Evolutionary conservation across 495 filamentous ascomycete species (phyloP).

Genomic region (Neurospora sp.): DNA sequence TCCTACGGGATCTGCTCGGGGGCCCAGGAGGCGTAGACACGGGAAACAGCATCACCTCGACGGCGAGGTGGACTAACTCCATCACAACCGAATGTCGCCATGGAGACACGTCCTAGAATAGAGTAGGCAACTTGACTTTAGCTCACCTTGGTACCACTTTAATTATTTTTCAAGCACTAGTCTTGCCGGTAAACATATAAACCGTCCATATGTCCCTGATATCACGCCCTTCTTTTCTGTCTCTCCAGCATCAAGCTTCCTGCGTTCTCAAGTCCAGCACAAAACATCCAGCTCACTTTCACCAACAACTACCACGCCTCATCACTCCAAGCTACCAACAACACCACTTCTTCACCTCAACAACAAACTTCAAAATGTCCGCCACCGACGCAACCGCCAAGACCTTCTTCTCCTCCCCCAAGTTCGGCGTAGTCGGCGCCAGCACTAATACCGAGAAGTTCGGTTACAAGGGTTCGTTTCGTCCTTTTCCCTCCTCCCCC

Average conservation of each 20-base stretch:
- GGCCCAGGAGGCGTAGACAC: background rate
- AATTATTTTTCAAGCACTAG: background rate
- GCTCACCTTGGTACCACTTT: background rate
- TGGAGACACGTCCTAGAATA: background rate
- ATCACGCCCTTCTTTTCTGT: background rate
- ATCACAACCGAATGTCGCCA: background rate
- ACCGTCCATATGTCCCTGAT: background rate
- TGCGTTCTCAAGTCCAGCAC: background rate
- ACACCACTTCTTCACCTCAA: conserved; percentile 3
- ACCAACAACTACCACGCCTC: background rate
- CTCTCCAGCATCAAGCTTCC: background rate
- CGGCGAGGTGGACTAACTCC: background rate
- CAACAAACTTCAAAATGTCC: conserved; percentile 21
- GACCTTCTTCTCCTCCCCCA: conserved; percentile 71
- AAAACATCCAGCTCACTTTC: background rate
- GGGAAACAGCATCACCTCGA: background rate
- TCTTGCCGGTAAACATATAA: background rate
- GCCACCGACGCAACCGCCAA: conserved; percentile 52
- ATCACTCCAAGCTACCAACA: background rate
- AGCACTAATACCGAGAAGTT: conserved; percentile 75
- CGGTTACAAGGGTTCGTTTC: conserved; percentile 70
- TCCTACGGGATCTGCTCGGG: background rate
- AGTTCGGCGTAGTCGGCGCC: conserved; percentile 87
- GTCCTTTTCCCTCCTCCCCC: background rate
- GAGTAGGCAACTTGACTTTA: background rate